Base-by-base conservation (phyloP, 768 basidiomycete species). In the Leccinellum luteum region DNA sequence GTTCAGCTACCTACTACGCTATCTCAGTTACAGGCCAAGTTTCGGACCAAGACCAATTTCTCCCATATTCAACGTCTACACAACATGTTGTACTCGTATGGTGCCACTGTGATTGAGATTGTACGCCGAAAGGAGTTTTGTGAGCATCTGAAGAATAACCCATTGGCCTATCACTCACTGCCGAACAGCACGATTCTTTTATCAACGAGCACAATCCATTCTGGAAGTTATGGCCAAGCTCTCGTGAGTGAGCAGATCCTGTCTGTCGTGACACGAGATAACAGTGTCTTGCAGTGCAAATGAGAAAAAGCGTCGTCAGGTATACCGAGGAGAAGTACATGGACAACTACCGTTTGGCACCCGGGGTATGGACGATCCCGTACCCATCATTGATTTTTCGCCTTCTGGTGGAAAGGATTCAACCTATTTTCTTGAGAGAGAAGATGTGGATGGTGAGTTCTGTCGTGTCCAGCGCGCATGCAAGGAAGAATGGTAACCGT, bases 121-220 rank as follows among this genome's bases (percentile, higher is more conserved):
- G 90, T 95, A 2, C 80, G 96, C 57, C 79, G 96, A 54, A 92
- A 92, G 64, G 92, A 96, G 68, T 97, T 96, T 71, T 79, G 92
- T 89, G 59, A 71, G 86, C 71, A 54, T 31, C 7, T 54, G 52
- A 27, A 28, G 41, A 17, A 14, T n/a, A 23, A 34, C 30, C 7
- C 45, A 34, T 53, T 4, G 5, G 7, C 27, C 23, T 17, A 6
- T 52, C 44, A 12, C 60, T 69, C 50, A 70, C 15, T 3, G 0
- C 19, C 47, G 8, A 31, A 35, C 57, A 92, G 91, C 84, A 48
- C 81, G 82, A 28, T 90, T 94, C 69, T 92, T 98, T 70, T 84
- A 86, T 58, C 86, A 87, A 61, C 81, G 92, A 50, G 87, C 92
- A 0, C 84, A 89, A 59, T 85, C 83, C 34, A 87, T 98, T 43